Conservation (phyloP, 305 asterid species). For the Nicotiana rustica region DNA sequence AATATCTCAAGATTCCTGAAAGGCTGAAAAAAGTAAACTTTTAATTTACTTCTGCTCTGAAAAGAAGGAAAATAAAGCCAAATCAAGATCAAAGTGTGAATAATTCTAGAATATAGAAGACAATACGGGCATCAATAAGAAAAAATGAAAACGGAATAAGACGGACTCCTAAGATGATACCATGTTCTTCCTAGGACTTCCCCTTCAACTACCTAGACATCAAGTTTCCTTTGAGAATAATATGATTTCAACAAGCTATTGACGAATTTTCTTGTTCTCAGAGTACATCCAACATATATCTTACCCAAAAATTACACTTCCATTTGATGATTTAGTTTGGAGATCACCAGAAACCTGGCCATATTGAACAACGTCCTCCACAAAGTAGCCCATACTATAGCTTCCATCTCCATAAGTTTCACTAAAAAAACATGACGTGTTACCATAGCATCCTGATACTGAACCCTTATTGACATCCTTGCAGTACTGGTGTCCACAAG, state of each 20-base stretch:
- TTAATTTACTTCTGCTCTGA: background rate
- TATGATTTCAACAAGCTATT: slow-evolving; percentile 18
- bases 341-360: slow-evolving; percentile 96
- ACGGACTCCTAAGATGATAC: background rate
- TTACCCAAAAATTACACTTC: slow-evolving; percentile 98
- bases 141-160: slow-evolving; percentile 6
- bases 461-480: slow-evolving; percentile 66
- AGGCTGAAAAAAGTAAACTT: background rate
- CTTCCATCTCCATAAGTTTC: slow-evolving; percentile 97
- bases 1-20: background rate
- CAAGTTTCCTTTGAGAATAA: slow-evolving; percentile 15
- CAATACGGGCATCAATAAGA: background rate
- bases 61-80: background rate
- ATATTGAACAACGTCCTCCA: slow-evolving; percentile 88
- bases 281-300: slow-evolving; percentile 37
- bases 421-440: slow-evolving; percentile 81
- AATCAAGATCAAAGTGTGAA: background rate
- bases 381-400: slow-evolving; percentile 92
- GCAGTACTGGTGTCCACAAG: slow-evolving; percentile 74
- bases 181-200: slow-evolving; percentile 7
- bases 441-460: slow-evolving; percentile 65
- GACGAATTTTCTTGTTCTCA: background rate
- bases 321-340: slow-evolving; percentile 84
- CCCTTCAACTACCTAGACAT: slow-evolving; percentile 15
- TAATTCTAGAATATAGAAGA: slow-evolving; percentile 14